A percentile compares a stretch with the other conserved stretches of the same genome.
Conservation (phyloP, 805 yeast species). For the Kazachstania kunashirensis region DNA sequence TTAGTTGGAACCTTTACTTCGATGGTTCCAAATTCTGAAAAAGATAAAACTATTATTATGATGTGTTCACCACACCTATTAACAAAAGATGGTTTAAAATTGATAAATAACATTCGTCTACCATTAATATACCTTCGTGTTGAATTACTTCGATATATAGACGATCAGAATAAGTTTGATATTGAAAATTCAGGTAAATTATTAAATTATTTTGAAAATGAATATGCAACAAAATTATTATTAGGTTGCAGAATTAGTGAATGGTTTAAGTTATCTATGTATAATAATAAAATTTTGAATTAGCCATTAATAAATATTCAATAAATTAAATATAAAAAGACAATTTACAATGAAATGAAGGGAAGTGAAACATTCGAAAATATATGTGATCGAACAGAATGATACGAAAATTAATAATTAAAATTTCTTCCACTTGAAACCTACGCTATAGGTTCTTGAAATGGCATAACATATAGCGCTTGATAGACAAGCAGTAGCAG, state of each 20-base stretch:
- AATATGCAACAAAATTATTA: constrained; percentile 20
- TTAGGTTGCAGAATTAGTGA: constrained; percentile 22
- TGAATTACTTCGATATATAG: constrained; percentile 14
- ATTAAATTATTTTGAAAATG: constrained; percentile 27
- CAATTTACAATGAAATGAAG: too few relatives aligned
- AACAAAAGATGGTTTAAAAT: constrained; percentile 23
- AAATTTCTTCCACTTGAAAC: constrained; percentile 31
- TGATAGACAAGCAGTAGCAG: constrained; percentile 30
- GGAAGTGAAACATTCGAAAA: too few relatives aligned
- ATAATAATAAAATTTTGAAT: constrained; percentile 3
- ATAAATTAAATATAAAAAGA: too few relatives aligned
- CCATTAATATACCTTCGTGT: constrained; percentile 26
- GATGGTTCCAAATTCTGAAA: constrained; percentile 10
- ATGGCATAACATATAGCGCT: constrained; percentile 34
- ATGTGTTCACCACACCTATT: constrained; percentile 28
- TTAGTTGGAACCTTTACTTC: constrained; percentile 25
- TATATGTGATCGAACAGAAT: too few relatives aligned
- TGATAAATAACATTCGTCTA: constrained; percentile 21
- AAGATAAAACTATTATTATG: constrained; percentile 18
- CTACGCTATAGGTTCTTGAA: constrained; percentile 40
- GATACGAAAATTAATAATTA: too few relatives aligned
- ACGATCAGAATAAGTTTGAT: constrained; percentile 13
- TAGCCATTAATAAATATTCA: too few relatives aligned
- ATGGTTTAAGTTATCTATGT: constrained; percentile 21
- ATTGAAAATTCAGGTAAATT: constrained; percentile 21